A percentile compares a stretch with the other conserved stretches of the same genome.
Evolutionary conservation across 495 filamentous ascomycete species (phyloP).

Genomic region (Niebla homalea): DNA sequence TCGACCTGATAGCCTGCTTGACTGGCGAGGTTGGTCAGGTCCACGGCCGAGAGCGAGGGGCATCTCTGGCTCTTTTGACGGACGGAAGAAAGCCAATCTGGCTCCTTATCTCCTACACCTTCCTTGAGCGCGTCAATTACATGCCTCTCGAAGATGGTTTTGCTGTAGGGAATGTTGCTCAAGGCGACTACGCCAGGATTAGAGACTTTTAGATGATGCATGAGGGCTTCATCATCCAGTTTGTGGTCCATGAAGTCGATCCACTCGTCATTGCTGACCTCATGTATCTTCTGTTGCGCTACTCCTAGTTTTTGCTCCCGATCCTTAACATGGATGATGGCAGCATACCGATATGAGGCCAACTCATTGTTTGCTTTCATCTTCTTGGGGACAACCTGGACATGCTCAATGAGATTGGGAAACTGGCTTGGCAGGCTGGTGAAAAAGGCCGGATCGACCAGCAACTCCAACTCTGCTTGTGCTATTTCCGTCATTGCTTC

Average conservation of each 20-base stretch:
- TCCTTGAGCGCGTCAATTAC: too few relatives aligned
- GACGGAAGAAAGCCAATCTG: too few relatives aligned
- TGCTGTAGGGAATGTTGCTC: not conserved
- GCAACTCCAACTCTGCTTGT: not conserved
- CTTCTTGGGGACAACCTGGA: constrained; percentile 15
- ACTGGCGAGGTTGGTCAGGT: constrained; percentile 5
- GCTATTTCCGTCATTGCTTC: not conserved
- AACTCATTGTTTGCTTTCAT: constrained; percentile 16
- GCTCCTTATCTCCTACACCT: too few relatives aligned
- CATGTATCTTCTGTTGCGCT: not conserved
- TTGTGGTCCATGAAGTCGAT: not conserved
- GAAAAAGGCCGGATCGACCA: not conserved
- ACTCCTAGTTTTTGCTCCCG: not conserved
- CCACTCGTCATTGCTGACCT: not conserved
- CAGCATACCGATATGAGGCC: constrained; percentile 14
- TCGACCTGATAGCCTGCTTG: constrained; percentile 9
- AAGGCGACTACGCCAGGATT: not conserved
- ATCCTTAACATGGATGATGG: constrained; percentile 5
- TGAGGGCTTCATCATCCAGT: not conserved
- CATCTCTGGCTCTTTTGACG: too few relatives aligned
- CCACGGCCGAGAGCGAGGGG: not conserved
- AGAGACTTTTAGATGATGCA: not conserved
- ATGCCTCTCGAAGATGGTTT: not conserved
- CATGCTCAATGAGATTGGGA: constrained; percentile 1
- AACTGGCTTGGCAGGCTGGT: not conserved